Percentiles rank a stretch among this genome's conserved stretches.
Evolutionary conservation across 495 filamentous ascomycete species (phyloP).

Genomic region (Hypoxylon lenormandii): DNA sequence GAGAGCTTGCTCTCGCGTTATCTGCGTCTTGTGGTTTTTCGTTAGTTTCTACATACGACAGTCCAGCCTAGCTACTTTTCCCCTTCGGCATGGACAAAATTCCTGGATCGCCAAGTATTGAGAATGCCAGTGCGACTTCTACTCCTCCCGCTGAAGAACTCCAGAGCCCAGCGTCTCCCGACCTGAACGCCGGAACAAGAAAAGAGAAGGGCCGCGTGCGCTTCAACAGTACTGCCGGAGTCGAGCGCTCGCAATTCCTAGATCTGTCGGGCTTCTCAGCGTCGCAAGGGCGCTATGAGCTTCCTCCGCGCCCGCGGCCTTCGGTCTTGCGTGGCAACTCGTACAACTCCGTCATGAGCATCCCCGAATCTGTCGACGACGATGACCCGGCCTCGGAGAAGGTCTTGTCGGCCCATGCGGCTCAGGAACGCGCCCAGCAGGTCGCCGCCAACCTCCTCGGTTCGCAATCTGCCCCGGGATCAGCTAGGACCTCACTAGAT

Average conservation of each 20-base stretch:
- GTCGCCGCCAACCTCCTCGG: conserved; percentile 51
- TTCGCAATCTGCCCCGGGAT: conserved; percentile 54
- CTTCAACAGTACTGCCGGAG: conserved; percentile 49
- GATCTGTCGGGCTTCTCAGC: conserved; percentile 33
- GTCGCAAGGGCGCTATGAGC: conserved; percentile 23
- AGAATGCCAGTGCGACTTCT: conserved; percentile 41
- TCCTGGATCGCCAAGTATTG: conserved; percentile 35
- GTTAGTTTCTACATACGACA: conserved; percentile 22
- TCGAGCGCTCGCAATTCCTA: conserved; percentile 36
- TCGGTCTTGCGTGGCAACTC: conserved; percentile 55
- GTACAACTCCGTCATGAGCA: conserved; percentile 43
- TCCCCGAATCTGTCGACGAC: conserved; percentile 47
- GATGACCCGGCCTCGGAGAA: conserved; percentile 47
- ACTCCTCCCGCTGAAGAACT: conserved; percentile 43
- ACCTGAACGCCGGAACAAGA: conserved; percentile 33
- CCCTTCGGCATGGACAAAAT: conserved; percentile 40
- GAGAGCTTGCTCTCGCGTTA: conserved; percentile 4
- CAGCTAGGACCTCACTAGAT: conserved; percentile 54
- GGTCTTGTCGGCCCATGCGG: conserved; percentile 54
- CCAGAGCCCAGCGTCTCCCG: conserved; percentile 34
- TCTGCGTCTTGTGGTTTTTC: conserved; percentile 9
- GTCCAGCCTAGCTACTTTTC: conserved; percentile 13
- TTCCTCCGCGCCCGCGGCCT: conserved; percentile 47
- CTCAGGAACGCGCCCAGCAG: conserved; percentile 55
- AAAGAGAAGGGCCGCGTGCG: conserved; percentile 52